Evolutionary conservation across 129 eudicot species (phyloP).

Genomic region (Artemisia annua): DNA sequence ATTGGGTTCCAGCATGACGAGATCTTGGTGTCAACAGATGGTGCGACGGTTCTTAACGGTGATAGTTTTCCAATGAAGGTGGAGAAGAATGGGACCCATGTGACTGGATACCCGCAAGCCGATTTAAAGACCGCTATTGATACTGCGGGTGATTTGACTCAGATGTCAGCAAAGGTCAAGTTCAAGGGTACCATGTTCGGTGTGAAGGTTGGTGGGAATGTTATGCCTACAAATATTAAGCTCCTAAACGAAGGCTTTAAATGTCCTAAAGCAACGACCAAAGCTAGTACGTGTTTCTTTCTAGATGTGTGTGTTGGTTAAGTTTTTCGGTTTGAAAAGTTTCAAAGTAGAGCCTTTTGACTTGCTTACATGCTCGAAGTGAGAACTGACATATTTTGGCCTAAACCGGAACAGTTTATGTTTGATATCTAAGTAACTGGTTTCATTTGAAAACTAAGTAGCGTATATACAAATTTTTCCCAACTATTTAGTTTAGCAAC

Average conservation of each 20-base stretch:
- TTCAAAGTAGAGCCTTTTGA: not conserved
- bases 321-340: not conserved
- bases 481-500: not conserved
- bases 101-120: slow-evolving; percentile 66
- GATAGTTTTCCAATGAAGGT: slow-evolving; percentile 56
- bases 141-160: slow-evolving; percentile 60
- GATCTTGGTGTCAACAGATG: slow-evolving; percentile 55
- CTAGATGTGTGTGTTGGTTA: not conserved
- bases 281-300: slow-evolving; percentile 35
- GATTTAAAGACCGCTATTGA: slow-evolving; percentile 88
- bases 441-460: too few relatives aligned
- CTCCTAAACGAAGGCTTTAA: slow-evolving; percentile 73
- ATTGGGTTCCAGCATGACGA: slow-evolving; percentile 66
- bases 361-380: not conserved
- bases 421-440: too few relatives aligned
- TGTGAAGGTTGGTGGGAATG: slow-evolving; percentile 31
- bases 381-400: not conserved
- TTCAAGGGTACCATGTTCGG: slow-evolving; percentile 75
- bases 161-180: slow-evolving; percentile 51
- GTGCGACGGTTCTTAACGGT: slow-evolving; percentile 52
- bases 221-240: slow-evolving; percentile 76
- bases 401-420: not conserved
- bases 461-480: too few relatives aligned
- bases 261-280: slow-evolving; percentile 60
- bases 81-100: slow-evolving; percentile 60